A percentile compares a stretch with the other conserved stretches of the same genome.
Evolutionary conservation across 305 asterid genomes (phyloP).

Genomic region (Rubia tinctorum): DNA sequence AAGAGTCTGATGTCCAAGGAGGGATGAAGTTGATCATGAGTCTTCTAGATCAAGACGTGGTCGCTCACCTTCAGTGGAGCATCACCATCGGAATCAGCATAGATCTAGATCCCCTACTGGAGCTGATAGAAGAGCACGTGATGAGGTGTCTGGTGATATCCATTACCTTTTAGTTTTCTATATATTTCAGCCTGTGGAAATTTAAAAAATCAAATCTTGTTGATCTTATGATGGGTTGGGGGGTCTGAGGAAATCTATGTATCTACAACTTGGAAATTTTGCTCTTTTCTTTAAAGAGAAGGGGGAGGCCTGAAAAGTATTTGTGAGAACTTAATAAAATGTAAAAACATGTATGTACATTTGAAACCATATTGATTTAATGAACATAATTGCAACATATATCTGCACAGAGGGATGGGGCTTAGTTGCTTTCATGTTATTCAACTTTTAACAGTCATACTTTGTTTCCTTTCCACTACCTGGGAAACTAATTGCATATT

Average conservation of each 20-base stretch:
- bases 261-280: background rate
- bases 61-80: slow-evolving; percentile 49
- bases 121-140: slow-evolving; percentile 52
- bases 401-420: too few relatives aligned
- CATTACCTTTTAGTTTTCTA: slow-evolving; percentile 26
- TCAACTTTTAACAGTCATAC: background rate
- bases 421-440: background rate
- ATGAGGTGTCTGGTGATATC: slow-evolving; percentile 95
- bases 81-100: slow-evolving; percentile 49
- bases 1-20: slow-evolving; percentile 42
- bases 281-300: background rate
- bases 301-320: background rate
- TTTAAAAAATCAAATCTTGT: background rate
- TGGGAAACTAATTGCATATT: background rate
- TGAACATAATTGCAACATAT: background rate
- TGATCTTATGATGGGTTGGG: background rate
- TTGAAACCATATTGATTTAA: too few relatives aligned
- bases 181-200: background rate
- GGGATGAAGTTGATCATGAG: slow-evolving; percentile 54
- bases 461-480: background rate
- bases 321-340: too few relatives aligned
- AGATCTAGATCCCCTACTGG: slow-evolving; percentile 73
- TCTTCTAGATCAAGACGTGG: slow-evolving; percentile 46
- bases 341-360: background rate
- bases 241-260: background rate